Evolutionary conservation across 1,284 basidiomycete genomes (phyloP), one percentile per base, ranked within the genome.

Genomic region (Rhodotorula sp.): DNA sequence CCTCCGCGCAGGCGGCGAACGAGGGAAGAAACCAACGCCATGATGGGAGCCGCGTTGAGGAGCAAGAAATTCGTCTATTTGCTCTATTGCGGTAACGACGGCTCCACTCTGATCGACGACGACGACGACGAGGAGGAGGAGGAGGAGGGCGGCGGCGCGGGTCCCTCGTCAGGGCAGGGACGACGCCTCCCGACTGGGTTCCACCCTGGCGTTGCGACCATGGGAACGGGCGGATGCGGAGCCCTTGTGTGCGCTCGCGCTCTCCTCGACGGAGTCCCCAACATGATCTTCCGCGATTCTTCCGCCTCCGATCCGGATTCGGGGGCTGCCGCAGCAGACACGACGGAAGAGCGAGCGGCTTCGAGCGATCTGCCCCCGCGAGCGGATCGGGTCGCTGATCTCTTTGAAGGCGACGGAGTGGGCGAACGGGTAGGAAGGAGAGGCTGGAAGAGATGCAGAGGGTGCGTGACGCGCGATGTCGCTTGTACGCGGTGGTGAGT

Each of bases 401-500:
- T 43, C 38, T 43, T 63, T 16, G 60, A n/a, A 10, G 62, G 59
- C 19, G 58, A 38, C 2, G 60, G 49, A 15, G 48, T 21, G 0
- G 63, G 60, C 2, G 63, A 71, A 57, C 34, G 60, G 18, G 60
- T 71, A 6, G 66, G 60, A 2, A 56, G 45, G 31, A 43, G 70
- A 14, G 70, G 62, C 2, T 50, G 57, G 47, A 59, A 58, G 49
- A 58, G 60, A 2, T 75, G 73, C 43, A 66, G 38, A 45, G 67
- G 69, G 1, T 75, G 73, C 47, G 43, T 64, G 23, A 71, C 67
- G 28, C 34, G 55, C 47, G 71, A 75, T 12, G 12, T 75, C 5
- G 71, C 64, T 2, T 75, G 73, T 56, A 47, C 52, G 23, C 48
- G 62, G 47, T 75, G 73, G 73, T 75, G 31, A 60, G 71, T 69